Evolutionary conservation across 2,329 filamentous ascomycete genomes (phyloP), one percentile per base, ranked within the genome.

Genomic region (Pseudovirgaria hyperparasitica): DNA sequence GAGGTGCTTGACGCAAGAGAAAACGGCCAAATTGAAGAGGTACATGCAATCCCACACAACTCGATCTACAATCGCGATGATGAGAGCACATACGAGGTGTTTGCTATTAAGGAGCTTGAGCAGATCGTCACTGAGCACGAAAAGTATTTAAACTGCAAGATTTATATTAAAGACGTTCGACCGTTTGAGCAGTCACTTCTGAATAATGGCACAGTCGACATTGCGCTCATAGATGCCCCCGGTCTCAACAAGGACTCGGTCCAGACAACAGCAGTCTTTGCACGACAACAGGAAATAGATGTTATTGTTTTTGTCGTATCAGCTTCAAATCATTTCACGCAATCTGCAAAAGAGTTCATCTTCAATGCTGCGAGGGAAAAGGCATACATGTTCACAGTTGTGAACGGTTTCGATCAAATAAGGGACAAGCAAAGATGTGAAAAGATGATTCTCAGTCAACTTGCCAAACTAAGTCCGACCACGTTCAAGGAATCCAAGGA

Each of bases 301-400:
- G 90, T 98, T 0, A 90, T 98, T 1, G 86, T 98, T 0, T 98
- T 98, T 43, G 90, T 98, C 18, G 90, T 98, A 5, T 94, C 86
- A 8, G 90, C 90, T 3, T 85, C 87, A 15, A 98, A 98, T 40
- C 90, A 98, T 55, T 96, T 98, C 49, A 98, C 90, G 0, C 74
- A 92, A 29, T 93, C 90, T 1, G 86, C 90, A n/a, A 92, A 82
- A 55, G 90, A 98, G 44, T 98, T 98, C 46, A 93, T 98, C 35
- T 81, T 82, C 65, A 87, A 87, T 26, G 90, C 90, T 2, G 90
- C 90, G 1, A 75, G 87, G 21, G 90, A 98, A 48, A 98, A 98
- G 57, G 87, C 90, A 0, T 98, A 98, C 49, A 86, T 98, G 36
- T 98, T 98, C 54, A 92, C 98, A 54, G 90, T 98, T 9, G 90